Evolutionary conservation across 2,329 filamentous ascomycete species (phyloP).

Genomic region (Claviceps pusilla): DNA sequence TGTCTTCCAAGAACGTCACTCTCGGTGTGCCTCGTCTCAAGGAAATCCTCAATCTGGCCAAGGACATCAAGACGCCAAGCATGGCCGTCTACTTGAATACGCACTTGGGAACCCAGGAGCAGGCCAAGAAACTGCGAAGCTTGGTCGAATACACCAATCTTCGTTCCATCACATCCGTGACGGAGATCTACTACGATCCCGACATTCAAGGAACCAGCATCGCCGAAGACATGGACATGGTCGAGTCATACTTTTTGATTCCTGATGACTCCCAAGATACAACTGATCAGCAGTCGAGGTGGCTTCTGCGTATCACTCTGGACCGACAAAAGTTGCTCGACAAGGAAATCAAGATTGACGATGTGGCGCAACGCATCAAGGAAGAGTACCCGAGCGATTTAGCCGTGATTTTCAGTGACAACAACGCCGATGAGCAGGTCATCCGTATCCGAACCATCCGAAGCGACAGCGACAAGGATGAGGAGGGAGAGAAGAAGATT

Average conservation of each 20-base stretch:
- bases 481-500: conserved; percentile 44
- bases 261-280: conserved; percentile 56
- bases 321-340: conserved; percentile 91
- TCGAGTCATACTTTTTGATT: conserved; percentile 92
- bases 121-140: conserved; percentile 74
- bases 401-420: conserved; percentile 91
- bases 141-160: conserved; percentile 89
- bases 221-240: conserved; percentile 77
- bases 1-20: conserved; percentile 98
- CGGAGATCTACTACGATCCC: conserved; percentile 96
- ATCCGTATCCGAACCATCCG: conserved; percentile 77
- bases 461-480: conserved; percentile 55
- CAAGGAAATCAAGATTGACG: conserved; percentile 79
- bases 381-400: conserved; percentile 73
- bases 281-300: conserved; percentile 69
- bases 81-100: conserved; percentile 81
- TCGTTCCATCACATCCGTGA: conserved; percentile 76
- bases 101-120: conserved; percentile 52
- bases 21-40: conserved; percentile 97
- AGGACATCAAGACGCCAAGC: conserved; percentile 94
- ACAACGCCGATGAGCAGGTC: conserved; percentile 90
- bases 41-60: conserved; percentile 96
- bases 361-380: conserved; percentile 82
- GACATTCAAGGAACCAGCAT: conserved; percentile 77
- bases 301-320: conserved; percentile 85